Evolutionary conservation across 2,329 filamentous ascomycete genomes (phyloP), one percentile per base, ranked within the genome.

Genomic region (Sordariomycetes sp.): DNA sequence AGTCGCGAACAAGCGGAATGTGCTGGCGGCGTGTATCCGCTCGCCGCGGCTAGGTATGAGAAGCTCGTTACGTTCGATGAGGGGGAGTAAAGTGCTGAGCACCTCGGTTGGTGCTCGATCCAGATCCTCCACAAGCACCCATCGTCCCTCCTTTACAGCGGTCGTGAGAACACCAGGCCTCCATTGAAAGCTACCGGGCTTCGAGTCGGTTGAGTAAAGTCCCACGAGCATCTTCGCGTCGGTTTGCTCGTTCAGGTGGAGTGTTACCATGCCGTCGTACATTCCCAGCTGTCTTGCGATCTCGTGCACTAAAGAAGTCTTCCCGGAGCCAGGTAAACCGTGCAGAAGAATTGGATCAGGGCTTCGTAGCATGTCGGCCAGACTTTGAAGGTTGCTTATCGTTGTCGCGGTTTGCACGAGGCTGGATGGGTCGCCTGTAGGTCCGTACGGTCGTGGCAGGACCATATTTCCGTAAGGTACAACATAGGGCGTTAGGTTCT

Each of bases 231-330:
- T 84, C 58, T 98, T 99, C 1, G 90, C 88, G 58, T 99, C 92
- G 3, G 88, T 96, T 57, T 99, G 93, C 58, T 96, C 92, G 53
- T 98, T 98, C 21, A 99, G 67, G 57, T 98, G 90, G 20, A 99
- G 68, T 4, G 90, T 96, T 34, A 98, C 82, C 78, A 98, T 87
- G 39, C 75, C 76, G 6, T 79, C 73, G 16, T 84, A 75, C 58
- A 86, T 86, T 40, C 83, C 84, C 36, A 96, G 73, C 45, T 82
- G 75, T 47, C 75, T 75, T 17, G 90, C 88, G 39, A 90, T 72
- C 53, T 95, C 82, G 43, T 86, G 82, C 11, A 93, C 75, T 15
- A 94, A 59, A 1, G 85, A 79, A 0, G 92, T 95, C 64, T 99
- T 99, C 33, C 92, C 92, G 21, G 83, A 83, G 15, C 93, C 90